Conservation (phyloP, 495 filamentous ascomycete genomes). For the Aspergillus mulundensis region DNA sequence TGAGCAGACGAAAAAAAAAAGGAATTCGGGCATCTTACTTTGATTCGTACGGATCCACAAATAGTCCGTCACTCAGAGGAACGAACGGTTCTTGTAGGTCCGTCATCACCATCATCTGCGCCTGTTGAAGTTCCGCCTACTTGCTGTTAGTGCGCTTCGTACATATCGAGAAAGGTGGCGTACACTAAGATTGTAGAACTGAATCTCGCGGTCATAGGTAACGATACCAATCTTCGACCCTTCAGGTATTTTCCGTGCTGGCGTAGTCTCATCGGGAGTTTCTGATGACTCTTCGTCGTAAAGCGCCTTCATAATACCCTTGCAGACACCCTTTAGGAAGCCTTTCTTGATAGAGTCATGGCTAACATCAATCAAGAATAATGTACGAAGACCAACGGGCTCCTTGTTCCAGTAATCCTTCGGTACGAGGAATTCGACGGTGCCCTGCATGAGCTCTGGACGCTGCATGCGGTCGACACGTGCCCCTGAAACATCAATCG, state of each 20-base stretch:
- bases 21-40: slow-evolving; percentile 49
- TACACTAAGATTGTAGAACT: slow-evolving; percentile 93
- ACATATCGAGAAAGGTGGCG: slow-evolving; percentile 13
- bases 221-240: slow-evolving; percentile 91
- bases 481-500: slow-evolving; percentile 79
- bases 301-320: slow-evolving; percentile 78
- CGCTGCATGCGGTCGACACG: slow-evolving; percentile 85
- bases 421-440: slow-evolving; percentile 92
- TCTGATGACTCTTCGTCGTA: slow-evolving; percentile 63
- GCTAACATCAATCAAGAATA: slow-evolving; percentile 91
- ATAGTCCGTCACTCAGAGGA: slow-evolving; percentile 83
- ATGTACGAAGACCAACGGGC: slow-evolving; percentile 77
- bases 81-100: slow-evolving; percentile 97
- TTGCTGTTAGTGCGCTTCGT: slow-evolving; percentile 20
- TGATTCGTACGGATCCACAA: slow-evolving; percentile 93
- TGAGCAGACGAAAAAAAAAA: background rate
- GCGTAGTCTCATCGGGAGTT: slow-evolving; percentile 42
- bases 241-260: slow-evolving; percentile 58
- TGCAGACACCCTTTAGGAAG: slow-evolving; percentile 86
- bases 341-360: slow-evolving; percentile 86
- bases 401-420: slow-evolving; percentile 99
- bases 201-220: slow-evolving; percentile 91
- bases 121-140: slow-evolving; percentile 72
- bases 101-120: slow-evolving; percentile 98
- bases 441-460: slow-evolving; percentile 85